Evolutionary conservation across 192 early-diverging fungal species (phyloP), one percentile per base, ranked within the genome.

Genomic region (Glomus cerebriforme): DNA sequence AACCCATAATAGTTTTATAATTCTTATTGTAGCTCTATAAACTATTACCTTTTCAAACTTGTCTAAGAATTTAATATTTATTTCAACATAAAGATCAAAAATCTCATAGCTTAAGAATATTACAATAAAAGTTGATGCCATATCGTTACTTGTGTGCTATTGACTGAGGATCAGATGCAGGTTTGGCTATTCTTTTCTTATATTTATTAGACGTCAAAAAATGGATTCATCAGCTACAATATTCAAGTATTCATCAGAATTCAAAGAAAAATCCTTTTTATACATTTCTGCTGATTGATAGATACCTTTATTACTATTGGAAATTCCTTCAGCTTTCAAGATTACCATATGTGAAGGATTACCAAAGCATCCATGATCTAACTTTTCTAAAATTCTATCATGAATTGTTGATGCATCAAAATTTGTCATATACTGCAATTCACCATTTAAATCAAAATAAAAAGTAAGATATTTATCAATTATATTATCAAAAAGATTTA

Each of bases 31-130:
- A 32, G 47, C 45, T 17, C 7, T 6, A 43, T 72, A 72, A 72
- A 54, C 45, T 47, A 47, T 24, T 45, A 72, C 45, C 17, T 72
- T 47, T 26, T 72, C 37, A 72, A 72, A 54, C 49, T 72, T 72
- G 35, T 72, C 39, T 54, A 72, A 31, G 7, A 49, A 49, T 72
- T 47, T 43, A 15, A 72, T 32, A 72, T 43, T 19, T 60, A 60
- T 60, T 8, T 22, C 22, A 60, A 60, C 9, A 26, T 1, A 5
- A 0, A 60, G 24, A 60, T 60, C 19, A 24, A 24, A 60, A 9
- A 60, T 60, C 24, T 0, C 13, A 60, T 60, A 60, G 9, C n/a
- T 60, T 60, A 2, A 60, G 13, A 60, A 60, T 60, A 60, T 60
- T 60, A 27, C 19, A 60, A 60, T 60, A 60, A 60, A 26, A 60